These are phyloP conservation scores for Hyphopichia burtonii DNA, from an alignment of 1,139 yeast species.

Conservation along the genomic window DNA sequence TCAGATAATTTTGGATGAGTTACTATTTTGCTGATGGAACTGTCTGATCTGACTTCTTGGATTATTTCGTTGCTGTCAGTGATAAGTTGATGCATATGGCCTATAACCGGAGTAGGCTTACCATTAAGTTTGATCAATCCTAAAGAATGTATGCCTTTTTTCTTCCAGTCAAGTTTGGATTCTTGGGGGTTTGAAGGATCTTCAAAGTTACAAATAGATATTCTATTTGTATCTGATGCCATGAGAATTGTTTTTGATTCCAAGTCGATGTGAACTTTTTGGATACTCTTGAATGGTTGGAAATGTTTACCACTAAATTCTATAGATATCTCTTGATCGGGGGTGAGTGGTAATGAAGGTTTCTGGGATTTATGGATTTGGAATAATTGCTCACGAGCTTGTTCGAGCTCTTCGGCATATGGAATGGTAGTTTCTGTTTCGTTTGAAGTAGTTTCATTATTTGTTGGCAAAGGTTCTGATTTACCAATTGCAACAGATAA, in stretches of 20 bases:
- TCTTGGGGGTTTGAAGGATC: constrained; percentile 3
- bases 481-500: constrained; percentile 34
- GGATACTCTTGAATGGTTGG: constrained; percentile 16
- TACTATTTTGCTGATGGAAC: constrained; percentile 10
- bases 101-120: constrained; percentile 16
- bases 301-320: constrained; percentile 7
- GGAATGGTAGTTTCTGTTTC: constrained; percentile 11
- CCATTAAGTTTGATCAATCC: constrained; percentile 9
- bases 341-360: constrained; percentile 25
- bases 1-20: constrained; percentile 34
- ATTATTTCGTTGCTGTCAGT: constrained; percentile 15
- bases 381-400: constrained; percentile 40
- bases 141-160: constrained; percentile 14
- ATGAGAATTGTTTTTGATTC: constrained; percentile 15
- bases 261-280: constrained; percentile 12
- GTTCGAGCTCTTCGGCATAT: constrained; percentile 22
- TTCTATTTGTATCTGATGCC: constrained; percentile 23
- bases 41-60: constrained; percentile 3
- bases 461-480: constrained; percentile 8
- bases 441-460: constrained; percentile 2
- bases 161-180: constrained; percentile 3
- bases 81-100: constrained; percentile 16
- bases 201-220: constrained; percentile 16
- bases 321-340: constrained; percentile 14
- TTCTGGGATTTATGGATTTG: constrained; percentile 44